phyloP scores from a whole-genome alignment of 441 rosid genomes.

The Brassica balearica region DNA sequence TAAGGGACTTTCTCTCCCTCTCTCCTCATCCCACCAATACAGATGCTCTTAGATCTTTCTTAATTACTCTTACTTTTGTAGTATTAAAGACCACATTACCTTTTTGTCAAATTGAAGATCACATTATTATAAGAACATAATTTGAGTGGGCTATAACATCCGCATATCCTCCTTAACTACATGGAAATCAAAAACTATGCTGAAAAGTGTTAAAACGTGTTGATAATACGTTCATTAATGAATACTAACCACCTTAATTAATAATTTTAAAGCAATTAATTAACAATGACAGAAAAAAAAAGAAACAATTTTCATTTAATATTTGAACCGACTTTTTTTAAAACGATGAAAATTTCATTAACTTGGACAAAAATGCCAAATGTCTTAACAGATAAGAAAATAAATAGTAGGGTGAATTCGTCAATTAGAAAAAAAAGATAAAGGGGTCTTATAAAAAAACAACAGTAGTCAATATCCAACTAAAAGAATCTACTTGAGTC shows the following conservation, averaged over 20 bases:
- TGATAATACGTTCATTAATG: conserved; percentile 35
- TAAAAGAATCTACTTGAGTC: not conserved
- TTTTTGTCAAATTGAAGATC: not conserved
- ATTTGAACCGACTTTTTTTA: conserved; percentile 1
- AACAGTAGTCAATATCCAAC: conserved; percentile 3
- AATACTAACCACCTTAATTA: conserved; percentile 36
- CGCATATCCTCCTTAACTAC: not conserved
- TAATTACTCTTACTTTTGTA: not conserved
- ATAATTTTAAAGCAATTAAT: conserved; percentile 25
- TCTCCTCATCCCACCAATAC: too few species aligned
- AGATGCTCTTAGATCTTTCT: too few species aligned
- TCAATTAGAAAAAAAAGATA: not conserved
- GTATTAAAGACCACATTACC: not conserved
- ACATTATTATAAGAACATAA: not conserved
- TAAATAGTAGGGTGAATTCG: conserved; percentile 12
- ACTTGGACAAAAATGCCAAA: not conserved
- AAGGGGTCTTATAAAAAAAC: not conserved
- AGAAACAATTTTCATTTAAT: not conserved
- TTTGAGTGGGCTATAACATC: not conserved
- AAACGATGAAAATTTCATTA: not conserved
- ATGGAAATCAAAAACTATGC: not conserved
- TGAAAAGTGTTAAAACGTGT: not conserved
- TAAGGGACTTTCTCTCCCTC: too few species aligned
- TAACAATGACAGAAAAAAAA: conserved; percentile 14
- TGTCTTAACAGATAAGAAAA: not conserved